Percentiles rank a stretch among this genome's conserved stretches.
These are phyloP conservation scores for Populus deltoides DNA, from an alignment of 345 rosid species.

Conservation along the genomic window DNA sequence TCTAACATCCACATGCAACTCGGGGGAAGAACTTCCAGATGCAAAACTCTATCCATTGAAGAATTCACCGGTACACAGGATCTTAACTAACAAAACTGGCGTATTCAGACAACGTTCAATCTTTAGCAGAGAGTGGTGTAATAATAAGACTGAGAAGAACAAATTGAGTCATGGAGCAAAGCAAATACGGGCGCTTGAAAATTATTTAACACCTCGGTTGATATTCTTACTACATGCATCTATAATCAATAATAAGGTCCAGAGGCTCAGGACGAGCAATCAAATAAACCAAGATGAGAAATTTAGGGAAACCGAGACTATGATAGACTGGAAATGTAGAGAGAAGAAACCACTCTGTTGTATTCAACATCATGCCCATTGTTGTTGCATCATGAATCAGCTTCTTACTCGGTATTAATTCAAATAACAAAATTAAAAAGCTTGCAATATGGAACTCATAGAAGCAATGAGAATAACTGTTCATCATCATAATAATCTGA, in stretches of 20 bases:
- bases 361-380: not conserved
- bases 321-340: not conserved
- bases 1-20: conserved; percentile 3
- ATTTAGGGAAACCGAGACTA: not conserved
- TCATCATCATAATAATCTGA: not conserved
- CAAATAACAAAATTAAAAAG: not conserved
- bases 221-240: not conserved
- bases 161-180: not conserved
- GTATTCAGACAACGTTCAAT: not conserved
- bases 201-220: not conserved
- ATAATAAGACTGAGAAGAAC: not conserved
- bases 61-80: not conserved
- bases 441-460: not conserved
- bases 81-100: not conserved
- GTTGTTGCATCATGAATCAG: not conserved
- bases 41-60: not conserved
- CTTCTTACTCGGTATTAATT: not conserved
- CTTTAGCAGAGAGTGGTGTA: not conserved
- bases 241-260: not conserved
- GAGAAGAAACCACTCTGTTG: not conserved
- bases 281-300: not conserved
- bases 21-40: not conserved
- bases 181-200: not conserved
- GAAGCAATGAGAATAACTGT: not conserved
- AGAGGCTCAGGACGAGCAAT: not conserved